phyloP scores from a whole-genome alignment of 2,329 filamentous ascomycete genomes.

The Diaporthe sp. region DNA sequence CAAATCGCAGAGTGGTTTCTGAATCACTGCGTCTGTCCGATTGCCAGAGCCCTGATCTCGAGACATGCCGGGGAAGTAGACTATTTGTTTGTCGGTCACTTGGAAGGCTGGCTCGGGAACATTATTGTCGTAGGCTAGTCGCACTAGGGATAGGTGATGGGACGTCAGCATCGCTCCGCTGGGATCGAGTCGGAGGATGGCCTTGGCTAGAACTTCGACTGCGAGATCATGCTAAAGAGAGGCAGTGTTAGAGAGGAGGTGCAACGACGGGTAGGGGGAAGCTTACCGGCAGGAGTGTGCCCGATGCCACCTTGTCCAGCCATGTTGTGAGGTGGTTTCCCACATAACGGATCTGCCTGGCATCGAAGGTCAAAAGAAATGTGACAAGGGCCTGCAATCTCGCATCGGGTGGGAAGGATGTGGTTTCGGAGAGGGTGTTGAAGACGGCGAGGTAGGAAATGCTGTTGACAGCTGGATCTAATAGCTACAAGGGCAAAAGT shows the following conservation, averaged over 20 bases:
- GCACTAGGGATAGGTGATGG: slow-evolving; percentile 70
- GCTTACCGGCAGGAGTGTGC: slow-evolving; percentile 60
- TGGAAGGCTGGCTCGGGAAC: slow-evolving; percentile 68
- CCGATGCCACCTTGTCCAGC: slow-evolving; percentile 56
- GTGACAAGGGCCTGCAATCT: slow-evolving; percentile 52
- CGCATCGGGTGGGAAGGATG: slow-evolving; percentile 45
- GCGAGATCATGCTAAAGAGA: slow-evolving; percentile 59
- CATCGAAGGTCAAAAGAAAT: slow-evolving; percentile 65
- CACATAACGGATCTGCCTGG: slow-evolving; percentile 66
- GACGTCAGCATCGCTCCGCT: slow-evolving; percentile 76
- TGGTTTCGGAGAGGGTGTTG: slow-evolving; percentile 54
- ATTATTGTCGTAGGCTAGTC: slow-evolving; percentile 70
- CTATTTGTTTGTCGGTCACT: slow-evolving; percentile 75
- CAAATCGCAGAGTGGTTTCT: slow-evolving; percentile 61
- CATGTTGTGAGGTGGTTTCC: slow-evolving; percentile 60
- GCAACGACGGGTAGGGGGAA: neutral
- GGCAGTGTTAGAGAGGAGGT: neutral
- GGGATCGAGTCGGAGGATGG: slow-evolving; percentile 77
- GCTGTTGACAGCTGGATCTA: slow-evolving; percentile 64
- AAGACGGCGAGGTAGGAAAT: slow-evolving; percentile 66
- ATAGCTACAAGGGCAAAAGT: slow-evolving; percentile 50
- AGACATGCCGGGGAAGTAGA: slow-evolving; percentile 71
- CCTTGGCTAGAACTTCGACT: slow-evolving; percentile 61
- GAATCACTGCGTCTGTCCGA: slow-evolving; percentile 36
- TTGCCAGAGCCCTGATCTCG: slow-evolving; percentile 43